These are phyloP conservation scores for Panaeolus papilionaceus DNA, from an alignment of 768 basidiomycete species.

Conservation along the genomic window DNA sequence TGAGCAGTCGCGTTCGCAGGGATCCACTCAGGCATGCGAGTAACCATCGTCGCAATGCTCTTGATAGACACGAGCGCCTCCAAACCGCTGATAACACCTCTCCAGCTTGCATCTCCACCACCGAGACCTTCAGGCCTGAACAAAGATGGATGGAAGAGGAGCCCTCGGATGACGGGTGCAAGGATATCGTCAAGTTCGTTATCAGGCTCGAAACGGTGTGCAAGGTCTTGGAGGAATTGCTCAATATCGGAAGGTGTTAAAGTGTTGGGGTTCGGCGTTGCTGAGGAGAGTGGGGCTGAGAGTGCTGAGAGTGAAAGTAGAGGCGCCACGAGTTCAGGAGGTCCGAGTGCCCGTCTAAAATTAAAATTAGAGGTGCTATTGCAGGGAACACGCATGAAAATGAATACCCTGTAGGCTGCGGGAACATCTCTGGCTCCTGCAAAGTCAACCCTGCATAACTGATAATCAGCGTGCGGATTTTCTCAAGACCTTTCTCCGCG, in stretches of 20 bases:
- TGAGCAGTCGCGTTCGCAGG: conserved; percentile 62
- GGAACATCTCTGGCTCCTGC: conserved; percentile 95
- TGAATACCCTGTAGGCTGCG: conserved; percentile 76
- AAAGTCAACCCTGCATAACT: conserved; percentile 89
- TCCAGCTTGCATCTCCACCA: conserved; percentile 82
- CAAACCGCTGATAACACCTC: conserved; percentile 82
- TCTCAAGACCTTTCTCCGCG: conserved; percentile 72
- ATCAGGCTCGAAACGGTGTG: conserved; percentile 79
- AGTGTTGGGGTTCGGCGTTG: conserved; percentile 49
- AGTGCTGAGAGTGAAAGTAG: conserved; percentile 77
- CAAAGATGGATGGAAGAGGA: conserved; percentile 71
- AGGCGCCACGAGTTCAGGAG: conserved; percentile 82
- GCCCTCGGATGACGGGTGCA: conserved; percentile 68
- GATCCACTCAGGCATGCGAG: conserved; percentile 76
- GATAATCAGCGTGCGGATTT: conserved; percentile 80
- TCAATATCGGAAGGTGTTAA: conserved; percentile 76
- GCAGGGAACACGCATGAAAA: conserved; percentile 28
- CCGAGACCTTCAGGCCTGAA: conserved; percentile 71
- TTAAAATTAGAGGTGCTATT: background rate
- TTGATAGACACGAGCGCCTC: conserved; percentile 84
- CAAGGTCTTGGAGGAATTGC: conserved; percentile 84
- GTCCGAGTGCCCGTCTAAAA: conserved; percentile 70
- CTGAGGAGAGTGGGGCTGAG: conserved; percentile 62
- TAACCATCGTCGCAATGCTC: conserved; percentile 82
- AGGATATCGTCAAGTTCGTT: conserved; percentile 81